phyloP scores from a whole-genome alignment of 108 stramenopile species.

The Cyclotella sp. region DNA sequence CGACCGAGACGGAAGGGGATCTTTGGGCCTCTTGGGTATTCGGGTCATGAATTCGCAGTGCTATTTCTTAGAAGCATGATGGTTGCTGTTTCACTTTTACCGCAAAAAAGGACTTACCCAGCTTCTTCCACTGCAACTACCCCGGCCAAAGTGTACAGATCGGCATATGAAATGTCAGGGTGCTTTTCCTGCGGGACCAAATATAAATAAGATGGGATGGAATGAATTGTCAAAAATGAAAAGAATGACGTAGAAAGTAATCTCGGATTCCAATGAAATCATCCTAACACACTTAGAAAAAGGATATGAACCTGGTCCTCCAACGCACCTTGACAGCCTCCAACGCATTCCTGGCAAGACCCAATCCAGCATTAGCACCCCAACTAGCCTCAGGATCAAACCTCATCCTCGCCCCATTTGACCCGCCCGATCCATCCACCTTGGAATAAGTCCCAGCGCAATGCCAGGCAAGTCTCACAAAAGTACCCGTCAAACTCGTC shows the following conservation, averaged over 20 bases:
- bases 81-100: neutral
- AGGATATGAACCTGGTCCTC: too few species aligned
- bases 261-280: too few species aligned
- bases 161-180: slow-evolving; percentile 91
- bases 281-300: too few species aligned
- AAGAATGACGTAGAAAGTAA: neutral
- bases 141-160: slow-evolving; percentile 94
- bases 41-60: slow-evolving; percentile 25
- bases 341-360: slow-evolving; percentile 68
- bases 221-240: neutral
- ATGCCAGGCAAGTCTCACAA: slow-evolving; percentile 96
- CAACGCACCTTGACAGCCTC: slow-evolving; percentile 71
- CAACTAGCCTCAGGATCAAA: slow-evolving; percentile 87
- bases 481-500: slow-evolving; percentile 74
- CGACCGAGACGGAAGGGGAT: slow-evolving; percentile 85
- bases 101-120: slow-evolving; percentile 28
- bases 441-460: slow-evolving; percentile 88
- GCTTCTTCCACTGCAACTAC: slow-evolving; percentile 67
- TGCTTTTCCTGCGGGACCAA: slow-evolving; percentile 68
- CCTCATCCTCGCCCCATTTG: slow-evolving; percentile 94
- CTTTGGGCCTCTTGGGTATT: slow-evolving; percentile 73
- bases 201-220: neutral
- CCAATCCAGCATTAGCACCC: slow-evolving; percentile 95
- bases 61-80: neutral
- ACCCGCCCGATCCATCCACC: slow-evolving; percentile 86